Conservation (phyloP, 331 rosid genomes). For the Malus hybrid region DNA sequence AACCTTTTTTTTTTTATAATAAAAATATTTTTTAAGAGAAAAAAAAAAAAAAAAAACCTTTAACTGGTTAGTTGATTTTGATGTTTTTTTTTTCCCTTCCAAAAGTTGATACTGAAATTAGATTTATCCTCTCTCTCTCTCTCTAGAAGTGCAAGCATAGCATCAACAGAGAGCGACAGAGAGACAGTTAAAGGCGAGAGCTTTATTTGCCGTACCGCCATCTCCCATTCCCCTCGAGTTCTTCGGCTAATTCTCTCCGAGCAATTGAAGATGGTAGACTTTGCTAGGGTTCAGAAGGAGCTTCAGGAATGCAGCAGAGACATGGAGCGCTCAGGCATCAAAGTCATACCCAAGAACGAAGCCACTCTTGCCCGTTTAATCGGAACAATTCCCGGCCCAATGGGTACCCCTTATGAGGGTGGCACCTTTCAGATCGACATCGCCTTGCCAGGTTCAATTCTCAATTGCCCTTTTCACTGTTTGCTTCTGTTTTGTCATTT, state of each 20-base stretch:
- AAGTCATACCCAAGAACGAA: constrained; percentile 55
- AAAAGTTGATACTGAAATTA: neutral
- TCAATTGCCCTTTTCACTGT: neutral
- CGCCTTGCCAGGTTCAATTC: constrained; percentile 60
- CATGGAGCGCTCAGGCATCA: constrained; percentile 75
- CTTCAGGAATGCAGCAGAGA: constrained; percentile 83
- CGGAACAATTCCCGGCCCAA: constrained; percentile 89
- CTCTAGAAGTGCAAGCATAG: neutral
- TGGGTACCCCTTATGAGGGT: constrained; percentile 87
- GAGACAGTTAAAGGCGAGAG: neutral
- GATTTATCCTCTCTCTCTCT: neutral
- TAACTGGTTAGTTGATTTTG: neutral
- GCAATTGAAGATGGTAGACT: constrained; percentile 65
- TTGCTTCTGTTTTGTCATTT: neutral
- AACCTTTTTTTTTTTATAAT: too few relatives aligned
- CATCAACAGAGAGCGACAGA: neutral
- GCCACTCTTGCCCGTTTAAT: constrained; percentile 41
- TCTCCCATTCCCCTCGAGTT: neutral
- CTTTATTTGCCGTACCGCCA: neutral
- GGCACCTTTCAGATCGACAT: constrained; percentile 90
- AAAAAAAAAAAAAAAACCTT: neutral
- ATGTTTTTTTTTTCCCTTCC: too few relatives aligned
- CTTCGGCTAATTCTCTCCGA: neutral
- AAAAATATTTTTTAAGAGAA: too few relatives aligned
- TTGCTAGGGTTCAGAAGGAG: constrained; percentile 97